Base-by-base conservation (phyloP, 345 rosid species). In the Arabis alpina region DNA sequence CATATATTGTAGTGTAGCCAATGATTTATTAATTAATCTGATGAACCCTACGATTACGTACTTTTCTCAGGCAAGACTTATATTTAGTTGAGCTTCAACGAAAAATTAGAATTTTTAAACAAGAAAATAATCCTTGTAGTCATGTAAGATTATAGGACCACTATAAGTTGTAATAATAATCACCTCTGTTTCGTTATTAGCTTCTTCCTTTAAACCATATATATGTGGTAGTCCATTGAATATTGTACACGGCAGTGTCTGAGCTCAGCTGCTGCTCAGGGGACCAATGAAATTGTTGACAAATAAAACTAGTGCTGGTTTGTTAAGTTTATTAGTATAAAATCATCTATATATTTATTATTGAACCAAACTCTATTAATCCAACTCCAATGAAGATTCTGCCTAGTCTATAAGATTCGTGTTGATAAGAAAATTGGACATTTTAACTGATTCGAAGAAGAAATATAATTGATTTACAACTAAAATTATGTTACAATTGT, bases 151-250 rank as follows among this genome's bases (percentile, higher is more conserved):
- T n/a, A n/a, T n/a, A n/a, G 76, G 70, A 72, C 76, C 70, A 72
- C 70, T 25, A 70, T 36, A 36, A 36, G 39, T 36, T 36, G n/a
- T n/a, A n/a, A n/a, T n/a, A n/a, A n/a, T 53, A 71, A 71, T n/a
- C 47, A 52, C 34, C 41, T 32, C 41, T 52, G 61, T 51, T 61
- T 32, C 36, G 61, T 37, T 61, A 23, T 32, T 28, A 24, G 32
- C 62, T 43, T 32, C 51, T 51, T 28, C 61, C 30, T 51, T 60
- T 10, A 41, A 28, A 34, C 57, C 57, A n/a, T n/a, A 55, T 13
- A 56, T n/a, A 13, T 45, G 14, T 32, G 49, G 65, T 70, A 60
- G 55, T 61, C 10, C 39, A 53, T n/a, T 43, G 61, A 43, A 62
- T 52, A 51, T 41, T 64, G 55, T 57, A 19, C 28, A 57, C 8